These are phyloP conservation scores for Metarhizium robertsii DNA, from an alignment of 2,329 filamentous ascomycete species.

Conservation along the genomic window DNA sequence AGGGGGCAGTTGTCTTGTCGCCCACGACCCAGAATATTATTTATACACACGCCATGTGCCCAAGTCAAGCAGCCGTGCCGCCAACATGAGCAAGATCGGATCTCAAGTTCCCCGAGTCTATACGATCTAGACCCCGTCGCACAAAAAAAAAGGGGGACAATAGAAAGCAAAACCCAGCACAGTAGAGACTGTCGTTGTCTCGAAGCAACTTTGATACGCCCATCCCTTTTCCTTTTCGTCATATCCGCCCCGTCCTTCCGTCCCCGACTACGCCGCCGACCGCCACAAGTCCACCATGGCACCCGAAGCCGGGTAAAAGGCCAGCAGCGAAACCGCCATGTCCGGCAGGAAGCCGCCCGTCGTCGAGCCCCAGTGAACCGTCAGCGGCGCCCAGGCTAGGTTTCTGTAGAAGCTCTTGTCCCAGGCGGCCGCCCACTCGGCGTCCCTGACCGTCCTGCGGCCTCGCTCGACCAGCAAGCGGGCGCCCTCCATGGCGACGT, in stretches of 20 bases:
- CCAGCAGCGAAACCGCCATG: conserved; percentile 30
- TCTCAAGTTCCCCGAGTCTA: not conserved
- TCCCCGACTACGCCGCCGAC: conserved; percentile 18
- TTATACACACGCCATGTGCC: not conserved
- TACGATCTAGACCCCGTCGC: not conserved
- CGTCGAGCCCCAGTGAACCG: conserved; percentile 66
- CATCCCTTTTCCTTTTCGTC: not conserved
- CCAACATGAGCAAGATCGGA: too few species aligned
- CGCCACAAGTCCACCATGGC: conserved; percentile 37
- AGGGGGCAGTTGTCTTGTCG: not conserved
- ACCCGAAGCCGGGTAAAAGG: conserved; percentile 33
- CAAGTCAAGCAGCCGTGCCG: not conserved
- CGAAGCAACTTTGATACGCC: not conserved
- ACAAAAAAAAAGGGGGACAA: not conserved
- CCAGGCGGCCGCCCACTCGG: conserved; percentile 41
- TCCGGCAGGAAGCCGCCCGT: conserved; percentile 48
- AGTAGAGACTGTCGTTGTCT: too few species aligned
- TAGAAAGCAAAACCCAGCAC: not conserved
- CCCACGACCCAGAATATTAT: not conserved
- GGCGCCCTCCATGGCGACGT: conserved; percentile 67
- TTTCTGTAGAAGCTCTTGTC: conserved; percentile 61
- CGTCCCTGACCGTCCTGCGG: conserved; percentile 26
- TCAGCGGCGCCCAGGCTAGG: conserved; percentile 70
- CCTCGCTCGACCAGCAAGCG: conserved; percentile 45
- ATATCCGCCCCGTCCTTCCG: not conserved